Conservation (phyloP, 495 filamentous ascomycete genomes). For the Penicillium diatomitis region DNA sequence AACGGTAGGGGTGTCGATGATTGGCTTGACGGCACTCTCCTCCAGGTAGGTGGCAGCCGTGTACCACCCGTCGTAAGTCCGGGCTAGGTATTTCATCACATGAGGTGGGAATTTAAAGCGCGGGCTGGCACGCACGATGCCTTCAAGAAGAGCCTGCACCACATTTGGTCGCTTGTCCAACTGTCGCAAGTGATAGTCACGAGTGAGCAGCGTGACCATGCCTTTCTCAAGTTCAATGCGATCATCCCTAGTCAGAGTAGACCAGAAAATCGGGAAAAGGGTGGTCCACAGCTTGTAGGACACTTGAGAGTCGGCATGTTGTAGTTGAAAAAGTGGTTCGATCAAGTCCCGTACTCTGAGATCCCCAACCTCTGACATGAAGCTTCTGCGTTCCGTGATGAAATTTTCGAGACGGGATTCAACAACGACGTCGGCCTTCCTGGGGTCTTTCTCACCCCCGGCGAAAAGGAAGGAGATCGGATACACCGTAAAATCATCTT, state of each 20-base stretch:
- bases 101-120: constrained; percentile 89
- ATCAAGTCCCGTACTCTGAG: constrained; percentile 79
- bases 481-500: constrained; percentile 72
- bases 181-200: constrained; percentile 90
- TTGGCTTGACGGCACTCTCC: constrained; percentile 69
- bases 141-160: constrained; percentile 80
- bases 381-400: constrained; percentile 68
- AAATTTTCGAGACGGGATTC: constrained; percentile 77
- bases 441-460: constrained; percentile 55
- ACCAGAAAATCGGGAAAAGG: constrained; percentile 90
- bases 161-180: constrained; percentile 93
- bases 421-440: constrained; percentile 62
- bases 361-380: constrained; percentile 71
- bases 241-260: constrained; percentile 76
- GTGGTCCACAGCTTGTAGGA: constrained; percentile 83
- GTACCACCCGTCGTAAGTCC: constrained; percentile 94
- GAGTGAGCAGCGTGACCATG: constrained; percentile 75
- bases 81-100: constrained; percentile 85
- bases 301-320: constrained; percentile 74
- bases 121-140: constrained; percentile 69
- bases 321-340: constrained; percentile 86
- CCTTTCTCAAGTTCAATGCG: constrained; percentile 85
- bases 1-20: constrained; percentile 71
- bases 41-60: constrained; percentile 78
- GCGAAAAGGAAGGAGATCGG: constrained; percentile 59